Evolutionary conservation across 2,329 filamentous ascomycete species (phyloP).

Genomic region (Ophioceras dolichostomum): DNA sequence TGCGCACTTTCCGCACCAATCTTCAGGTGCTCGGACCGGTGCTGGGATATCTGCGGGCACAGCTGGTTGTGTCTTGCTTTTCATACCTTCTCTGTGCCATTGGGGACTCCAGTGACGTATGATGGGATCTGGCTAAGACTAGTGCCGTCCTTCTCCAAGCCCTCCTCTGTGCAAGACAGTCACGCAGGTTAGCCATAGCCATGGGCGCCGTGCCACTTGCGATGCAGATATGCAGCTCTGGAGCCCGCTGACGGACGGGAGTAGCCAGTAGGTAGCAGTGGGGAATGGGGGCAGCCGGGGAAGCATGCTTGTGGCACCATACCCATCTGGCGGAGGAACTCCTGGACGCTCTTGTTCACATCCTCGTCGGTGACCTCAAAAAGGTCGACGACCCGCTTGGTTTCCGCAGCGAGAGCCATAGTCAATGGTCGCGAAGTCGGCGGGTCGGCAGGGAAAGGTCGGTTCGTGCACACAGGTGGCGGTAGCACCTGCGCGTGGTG

Average conservation of each 20-base stretch:
- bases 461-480: conserved; percentile 41
- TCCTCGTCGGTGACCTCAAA: conserved; percentile 75
- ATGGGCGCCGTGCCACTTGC: too few species aligned
- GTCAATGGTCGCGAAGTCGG: conserved; percentile 42
- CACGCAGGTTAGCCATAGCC: too few species aligned
- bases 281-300: too few species aligned
- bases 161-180: conserved; percentile 49
- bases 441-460: conserved; percentile 39
- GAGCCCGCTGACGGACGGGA: too few species aligned
- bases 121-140: conserved; percentile 93
- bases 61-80: background rate
- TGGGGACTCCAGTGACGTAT: conserved; percentile 89
- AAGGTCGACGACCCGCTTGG: conserved; percentile 66
- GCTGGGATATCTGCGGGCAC: background rate
- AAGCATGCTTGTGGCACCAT: too few species aligned
- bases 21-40: conserved; percentile 3
- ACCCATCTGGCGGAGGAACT: conserved; percentile 82
- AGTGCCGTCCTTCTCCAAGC: conserved; percentile 63
- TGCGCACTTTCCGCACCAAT: background rate
- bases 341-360: conserved; percentile 67
- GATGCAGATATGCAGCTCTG: too few species aligned
- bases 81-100: conserved; percentile 88
- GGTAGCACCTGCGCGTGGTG: conserved; percentile 19
- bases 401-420: conserved; percentile 57
- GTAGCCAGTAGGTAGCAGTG: too few species aligned